phyloP scores from a whole-genome alignment of 805 yeast species.

The Metschnikowia continentalis region DNA sequence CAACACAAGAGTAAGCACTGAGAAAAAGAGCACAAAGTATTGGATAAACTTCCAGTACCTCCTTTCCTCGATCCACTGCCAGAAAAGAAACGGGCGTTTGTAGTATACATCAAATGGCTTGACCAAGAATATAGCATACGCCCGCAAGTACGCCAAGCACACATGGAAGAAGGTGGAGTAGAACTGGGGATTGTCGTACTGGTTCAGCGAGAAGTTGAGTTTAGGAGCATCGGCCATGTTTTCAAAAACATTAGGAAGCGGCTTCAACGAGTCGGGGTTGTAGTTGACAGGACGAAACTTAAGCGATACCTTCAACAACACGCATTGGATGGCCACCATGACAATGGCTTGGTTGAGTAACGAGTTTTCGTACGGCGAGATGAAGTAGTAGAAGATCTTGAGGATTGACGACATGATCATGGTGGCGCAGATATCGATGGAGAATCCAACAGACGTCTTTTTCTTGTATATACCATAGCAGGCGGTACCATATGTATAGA shows the following conservation, averaged over 20 bases:
- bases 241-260: slow-evolving; percentile 25
- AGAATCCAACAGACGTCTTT: slow-evolving; percentile 72
- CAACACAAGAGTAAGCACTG: slow-evolving; percentile 39
- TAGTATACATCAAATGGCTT: slow-evolving; percentile 69
- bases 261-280: slow-evolving; percentile 30
- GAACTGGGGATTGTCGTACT: slow-evolving; percentile 9
- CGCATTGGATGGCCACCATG: slow-evolving; percentile 77
- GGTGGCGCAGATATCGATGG: slow-evolving; percentile 89
- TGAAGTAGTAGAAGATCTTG: slow-evolving; percentile 70
- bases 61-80: slow-evolving; percentile 76
- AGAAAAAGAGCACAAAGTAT: slow-evolving; percentile 40
- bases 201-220: slow-evolving; percentile 7
- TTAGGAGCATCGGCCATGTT: slow-evolving; percentile 21
- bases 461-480: slow-evolving; percentile 60
- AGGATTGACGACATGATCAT: slow-evolving; percentile 76
- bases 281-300: slow-evolving; percentile 44
- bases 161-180: slow-evolving; percentile 6
- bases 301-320: slow-evolving; percentile 61
- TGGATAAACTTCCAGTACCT: slow-evolving; percentile 62
- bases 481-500: slow-evolving; percentile 84
- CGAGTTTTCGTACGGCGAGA: slow-evolving; percentile 78
- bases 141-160: slow-evolving; percentile 10
- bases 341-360: slow-evolving; percentile 72
- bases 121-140: slow-evolving; percentile 30
- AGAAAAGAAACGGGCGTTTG: slow-evolving; percentile 60